Base-by-base conservation (phyloP, 495 filamentous ascomycete genomes). In the Podospora didyma region DNA sequence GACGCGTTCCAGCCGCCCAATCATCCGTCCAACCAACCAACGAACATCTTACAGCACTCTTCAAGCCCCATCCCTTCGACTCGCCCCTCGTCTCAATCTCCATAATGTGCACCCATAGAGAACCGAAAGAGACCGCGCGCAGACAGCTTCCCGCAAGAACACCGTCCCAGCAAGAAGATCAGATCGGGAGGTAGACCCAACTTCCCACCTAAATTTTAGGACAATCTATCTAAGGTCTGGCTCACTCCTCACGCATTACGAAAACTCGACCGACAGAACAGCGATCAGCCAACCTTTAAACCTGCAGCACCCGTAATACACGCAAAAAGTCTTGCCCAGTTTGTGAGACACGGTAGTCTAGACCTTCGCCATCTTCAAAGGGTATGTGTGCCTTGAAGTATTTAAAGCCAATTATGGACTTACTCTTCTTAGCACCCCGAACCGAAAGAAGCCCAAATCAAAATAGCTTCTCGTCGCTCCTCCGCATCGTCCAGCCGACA, bases 241-340 rank as follows among this genome's bases (percentile, higher is more conserved):
- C 58, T 70, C 28, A 73, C 67, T 1, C 57, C 7, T 57, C 58
- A 58, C 41, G 65, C 69, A 50, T 59, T 72, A 44, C 63, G 68
- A 65, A 70, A 73, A 59, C 59, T 70, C 28, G 67, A 72, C 56
- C 65, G 67, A 49, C 61, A 62, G 48, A 73, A 68, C 54, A 53
- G 50, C 22, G 49, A 45, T 46, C 51, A 19, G 39, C 53, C 53
- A 49, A 14, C 48, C 19, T 22, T 51, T 28, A 52, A 24, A 21
- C 58, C 45, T 0, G 42, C 49, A 24, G 23, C 49, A 58, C 57
- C 45, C 28, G 49, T 53, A 51, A 31, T 57, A 31, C 54, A 51
- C 53, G 49, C 53, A 44, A 44, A 49, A 0, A 21, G 58, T 62
- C 58, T 53, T 63, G 48, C 22, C 42, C 56, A 57, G 53, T 62